A percentile compares a stretch with the other conserved stretches of the same genome.
Evolutionary conservation across 352 stramenopile species (phyloP).

Genomic region (Globisporangium okanoganense): DNA sequence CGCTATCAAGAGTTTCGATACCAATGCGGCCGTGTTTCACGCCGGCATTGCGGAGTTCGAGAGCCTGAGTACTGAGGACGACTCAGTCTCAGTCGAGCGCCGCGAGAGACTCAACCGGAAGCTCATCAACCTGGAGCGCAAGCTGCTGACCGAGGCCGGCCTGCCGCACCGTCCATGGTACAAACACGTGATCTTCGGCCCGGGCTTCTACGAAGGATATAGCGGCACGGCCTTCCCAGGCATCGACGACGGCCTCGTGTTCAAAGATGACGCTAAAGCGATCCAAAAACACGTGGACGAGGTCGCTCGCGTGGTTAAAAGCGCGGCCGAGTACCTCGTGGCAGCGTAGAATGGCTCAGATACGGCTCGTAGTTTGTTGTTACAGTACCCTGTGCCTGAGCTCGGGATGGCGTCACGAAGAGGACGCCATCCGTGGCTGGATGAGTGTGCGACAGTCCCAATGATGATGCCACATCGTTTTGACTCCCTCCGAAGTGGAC

Average conservation of each 20-base stretch:
- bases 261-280: conserved; percentile 27
- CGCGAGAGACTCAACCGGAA: conserved; percentile 37
- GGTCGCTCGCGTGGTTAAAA: conserved; percentile 29
- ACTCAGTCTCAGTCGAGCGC: neutral
- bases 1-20: conserved; percentile 40
- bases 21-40: conserved; percentile 29
- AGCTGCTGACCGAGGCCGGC: conserved; percentile 31
- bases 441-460: no score
- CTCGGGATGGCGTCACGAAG: no score
- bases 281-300: conserved; percentile 48
- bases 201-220: conserved; percentile 54
- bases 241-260: conserved; percentile 41
- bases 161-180: conserved; percentile 54
- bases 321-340: conserved; percentile 31
- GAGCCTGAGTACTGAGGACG: neutral
- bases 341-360: neutral
- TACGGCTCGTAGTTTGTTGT: neutral
- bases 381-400: no score
- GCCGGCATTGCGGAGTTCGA: conserved; percentile 10
- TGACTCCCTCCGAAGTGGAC: no score
- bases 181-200: conserved; percentile 61
- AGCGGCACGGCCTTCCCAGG: conserved; percentile 44
- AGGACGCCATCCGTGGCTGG: neutral
- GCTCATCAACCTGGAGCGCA: conserved; percentile 44
- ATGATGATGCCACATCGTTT: no score